These are phyloP conservation scores for Cryptosporidium bovis DNA, from an alignment of 169 alveolate genomes.

Conservation along the genomic window DNA sequence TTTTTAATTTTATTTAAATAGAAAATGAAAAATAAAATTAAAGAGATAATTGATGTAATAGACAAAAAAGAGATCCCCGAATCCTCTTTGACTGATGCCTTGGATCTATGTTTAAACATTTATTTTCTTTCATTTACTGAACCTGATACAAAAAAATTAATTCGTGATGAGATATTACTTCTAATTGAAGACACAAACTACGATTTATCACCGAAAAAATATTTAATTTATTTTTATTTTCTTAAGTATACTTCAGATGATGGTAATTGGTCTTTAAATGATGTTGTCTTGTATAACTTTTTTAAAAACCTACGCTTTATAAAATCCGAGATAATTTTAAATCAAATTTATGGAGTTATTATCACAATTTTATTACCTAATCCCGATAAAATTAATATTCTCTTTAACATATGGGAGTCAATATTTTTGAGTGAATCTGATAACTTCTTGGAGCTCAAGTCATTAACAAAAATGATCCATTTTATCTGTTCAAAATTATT, in stretches of 20 bases:
- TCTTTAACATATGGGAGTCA: conserved; percentile 16
- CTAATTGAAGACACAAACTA: conserved; percentile 38
- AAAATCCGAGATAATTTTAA: background rate
- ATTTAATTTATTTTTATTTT: conserved; percentile 15
- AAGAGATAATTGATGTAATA: conserved; percentile 5
- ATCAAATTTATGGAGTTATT: conserved; percentile 34
- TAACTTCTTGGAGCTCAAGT: background rate
- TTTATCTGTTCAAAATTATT: conserved; percentile 8
- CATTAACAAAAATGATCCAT: conserved; percentile 7
- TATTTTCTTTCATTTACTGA: background rate
- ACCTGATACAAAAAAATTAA: background rate
- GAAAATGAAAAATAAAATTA: conserved; percentile 23
- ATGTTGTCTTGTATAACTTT: conserved; percentile 9
- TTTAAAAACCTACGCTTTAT: background rate
- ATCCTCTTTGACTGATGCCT: background rate
- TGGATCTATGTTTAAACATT: conserved; percentile 16
- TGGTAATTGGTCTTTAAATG: background rate
- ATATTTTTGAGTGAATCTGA: background rate
- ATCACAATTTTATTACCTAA: background rate
- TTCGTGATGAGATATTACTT: conserved; percentile 17
- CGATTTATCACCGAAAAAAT: background rate
- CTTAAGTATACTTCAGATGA: conserved; percentile 6
- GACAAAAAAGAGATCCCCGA: conserved; percentile 6
- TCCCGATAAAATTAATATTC: background rate
- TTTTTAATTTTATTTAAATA: background rate